Evolutionary conservation across 495 filamentous ascomycete species (phyloP), one percentile per base, ranked within the genome.

Genomic region (Hypoxylon cercidicola): DNA sequence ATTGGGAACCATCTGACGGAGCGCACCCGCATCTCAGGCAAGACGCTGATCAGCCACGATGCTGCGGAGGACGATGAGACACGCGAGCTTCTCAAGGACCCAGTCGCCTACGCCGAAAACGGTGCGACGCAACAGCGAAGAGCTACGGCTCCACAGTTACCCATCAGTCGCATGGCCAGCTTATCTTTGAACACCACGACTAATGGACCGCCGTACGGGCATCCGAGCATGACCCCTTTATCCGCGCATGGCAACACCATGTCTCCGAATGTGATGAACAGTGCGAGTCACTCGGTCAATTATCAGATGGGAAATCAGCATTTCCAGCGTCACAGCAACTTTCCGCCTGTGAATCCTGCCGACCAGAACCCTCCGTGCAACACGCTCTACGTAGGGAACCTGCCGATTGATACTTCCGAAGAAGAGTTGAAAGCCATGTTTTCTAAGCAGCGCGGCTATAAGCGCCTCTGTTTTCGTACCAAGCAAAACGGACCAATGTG

Each of bases 401-500:
- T 99, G 39, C 95, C 95, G 0, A 87, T 93, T 44, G 92, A 97
- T 71, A 97, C 95, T 0, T 95, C 92, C 0, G 95, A 99, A 71
- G 96, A 99, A 68, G 95, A 99, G 73, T 83, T 99, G 45, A 99
- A 98, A 75, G 89, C 90, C 12, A 84, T 98, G 74, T 99, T 99
- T 72, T 93, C 89, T 41, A 95, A 94, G 75, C 91, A 96, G 67
- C 91, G 93, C 32, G 95, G 95, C 13, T 99, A 98, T 76, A 99
- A 96, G 79, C 84, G 95, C 35, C 88, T 99, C 4, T 97, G 93
- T 70, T 97, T 97, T 79, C 87, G 96, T n/a, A 97, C 94, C 50
- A 99, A 99, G 77, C 90, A 93, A 64, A 97, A 98, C 70, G 96
- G 96, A 0, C 95, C 96, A 11, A 98, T 98, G 96, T 98, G 95